Evolutionary conservation across 1,284 basidiomycete genomes (phyloP).

Genomic region (Heterobasidion parviporum): DNA sequence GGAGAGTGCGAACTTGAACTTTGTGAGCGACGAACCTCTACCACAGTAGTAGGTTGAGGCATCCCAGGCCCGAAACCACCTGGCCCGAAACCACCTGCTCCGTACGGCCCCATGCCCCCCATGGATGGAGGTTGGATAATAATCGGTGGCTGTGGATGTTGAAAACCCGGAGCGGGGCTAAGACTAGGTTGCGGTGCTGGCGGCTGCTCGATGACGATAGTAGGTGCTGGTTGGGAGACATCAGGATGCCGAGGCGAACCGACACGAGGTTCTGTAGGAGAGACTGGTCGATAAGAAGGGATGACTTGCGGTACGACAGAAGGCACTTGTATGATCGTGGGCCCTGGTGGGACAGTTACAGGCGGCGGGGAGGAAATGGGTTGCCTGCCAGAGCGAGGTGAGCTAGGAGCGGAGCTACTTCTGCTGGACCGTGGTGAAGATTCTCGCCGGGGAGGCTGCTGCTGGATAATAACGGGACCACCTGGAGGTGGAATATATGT

Average conservation of each 20-base stretch:
- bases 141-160: conserved; percentile 8
- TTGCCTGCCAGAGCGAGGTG: neutral
- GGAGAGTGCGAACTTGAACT: neutral
- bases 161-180: neutral
- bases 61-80: neutral
- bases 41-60: neutral
- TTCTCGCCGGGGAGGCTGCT: neutral
- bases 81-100: neutral
- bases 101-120: neutral
- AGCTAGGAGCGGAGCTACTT: neutral
- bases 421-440: neutral
- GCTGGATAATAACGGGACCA: neutral
- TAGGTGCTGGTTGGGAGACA: neutral
- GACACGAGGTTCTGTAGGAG: neutral
- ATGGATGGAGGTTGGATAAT: conserved; percentile 13
- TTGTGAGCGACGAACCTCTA: neutral
- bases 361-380: neutral
- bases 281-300: neutral
- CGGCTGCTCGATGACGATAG: neutral
- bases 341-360: conserved; percentile 6
- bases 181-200: neutral
- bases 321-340: conserved; percentile 8
- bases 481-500: neutral
- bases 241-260: conserved; percentile 4
- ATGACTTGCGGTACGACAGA: neutral